phyloP scores from a whole-genome alignment of 805 yeast species.

The Metschnikowia gruessii region DNA sequence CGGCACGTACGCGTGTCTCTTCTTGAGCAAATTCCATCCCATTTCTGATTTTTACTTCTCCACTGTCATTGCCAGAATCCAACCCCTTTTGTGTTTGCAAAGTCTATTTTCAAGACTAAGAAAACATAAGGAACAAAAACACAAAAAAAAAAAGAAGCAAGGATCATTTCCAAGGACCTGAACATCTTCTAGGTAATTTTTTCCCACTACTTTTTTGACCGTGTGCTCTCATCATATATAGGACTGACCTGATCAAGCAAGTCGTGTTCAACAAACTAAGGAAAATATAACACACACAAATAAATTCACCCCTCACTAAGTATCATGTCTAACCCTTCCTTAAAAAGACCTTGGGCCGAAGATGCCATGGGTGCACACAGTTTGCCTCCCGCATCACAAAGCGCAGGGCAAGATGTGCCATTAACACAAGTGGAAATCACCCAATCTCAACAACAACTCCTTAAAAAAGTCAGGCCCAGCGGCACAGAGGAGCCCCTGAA shows the following conservation, averaged over 20 bases:
- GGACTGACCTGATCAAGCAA: neutral
- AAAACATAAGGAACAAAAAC: too few relatives aligned
- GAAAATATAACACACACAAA: neutral
- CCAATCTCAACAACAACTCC: constrained; percentile 30
- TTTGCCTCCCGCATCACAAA: constrained; percentile 31
- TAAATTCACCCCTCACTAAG: neutral
- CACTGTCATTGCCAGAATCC: too few relatives aligned
- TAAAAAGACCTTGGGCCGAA: constrained; percentile 15
- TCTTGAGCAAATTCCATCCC: constrained; percentile 1
- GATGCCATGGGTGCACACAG: constrained; percentile 29
- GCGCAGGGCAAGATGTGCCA: constrained; percentile 8
- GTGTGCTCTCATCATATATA: neutral
- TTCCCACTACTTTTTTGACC: neutral
- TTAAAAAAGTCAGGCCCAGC: constrained; percentile 36
- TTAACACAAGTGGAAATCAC: constrained; percentile 25
- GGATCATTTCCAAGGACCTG: neutral
- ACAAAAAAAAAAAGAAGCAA: neutral
- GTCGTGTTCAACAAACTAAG: neutral
- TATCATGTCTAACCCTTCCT: constrained; percentile 1
- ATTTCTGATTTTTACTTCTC: constrained; percentile 1
- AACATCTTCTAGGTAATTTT: too few relatives aligned
- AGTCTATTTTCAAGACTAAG: neutral
- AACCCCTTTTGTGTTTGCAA: neutral
- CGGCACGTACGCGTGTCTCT: constrained; percentile 7
- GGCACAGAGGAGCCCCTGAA: constrained; percentile 36